Evolutionary conservation across 306 rosid genomes (phyloP).

Genomic region (Castanospermum australe): DNA sequence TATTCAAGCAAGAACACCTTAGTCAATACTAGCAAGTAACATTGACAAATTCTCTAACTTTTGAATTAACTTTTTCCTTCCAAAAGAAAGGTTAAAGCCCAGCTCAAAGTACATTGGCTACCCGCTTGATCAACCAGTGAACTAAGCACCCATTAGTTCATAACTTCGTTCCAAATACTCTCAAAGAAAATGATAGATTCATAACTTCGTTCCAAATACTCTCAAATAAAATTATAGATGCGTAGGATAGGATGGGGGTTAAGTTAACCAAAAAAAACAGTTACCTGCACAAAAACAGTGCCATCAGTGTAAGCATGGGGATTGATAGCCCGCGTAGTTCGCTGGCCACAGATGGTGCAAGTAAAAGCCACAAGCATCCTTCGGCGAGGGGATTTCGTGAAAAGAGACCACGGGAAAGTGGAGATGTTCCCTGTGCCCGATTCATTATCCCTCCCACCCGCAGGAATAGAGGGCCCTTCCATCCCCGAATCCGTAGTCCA

Average conservation of each 20-base stretch:
- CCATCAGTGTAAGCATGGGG: slow-evolving; percentile 99
- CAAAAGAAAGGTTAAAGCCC: neutral
- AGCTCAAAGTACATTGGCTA: neutral
- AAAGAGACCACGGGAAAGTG: slow-evolving; percentile 97
- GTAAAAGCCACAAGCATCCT: slow-evolving; percentile 95
- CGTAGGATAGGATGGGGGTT: neutral
- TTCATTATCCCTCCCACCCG: slow-evolving; percentile 43
- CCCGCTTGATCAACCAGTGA: neutral
- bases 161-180: neutral
- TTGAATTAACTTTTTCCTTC: neutral
- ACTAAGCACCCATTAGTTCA: neutral
- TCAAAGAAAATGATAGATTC: neutral
- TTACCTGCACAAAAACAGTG: slow-evolving; percentile 97
- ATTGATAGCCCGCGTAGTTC: slow-evolving; percentile 91
- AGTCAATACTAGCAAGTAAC: neutral
- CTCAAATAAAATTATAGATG: neutral
- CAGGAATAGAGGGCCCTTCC: slow-evolving; percentile 95
- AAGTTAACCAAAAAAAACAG: neutral
- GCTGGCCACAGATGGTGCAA: slow-evolving; percentile 91
- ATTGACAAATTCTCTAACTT: neutral
- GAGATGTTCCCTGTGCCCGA: slow-evolving; percentile 69
- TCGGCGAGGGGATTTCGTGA: slow-evolving; percentile 92
- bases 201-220: neutral
- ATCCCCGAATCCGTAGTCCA: slow-evolving; percentile 99
- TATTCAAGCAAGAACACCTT: neutral